Conservation (phyloP, 2,329 filamentous ascomycete species). For the Daldinia sp. region DNA sequence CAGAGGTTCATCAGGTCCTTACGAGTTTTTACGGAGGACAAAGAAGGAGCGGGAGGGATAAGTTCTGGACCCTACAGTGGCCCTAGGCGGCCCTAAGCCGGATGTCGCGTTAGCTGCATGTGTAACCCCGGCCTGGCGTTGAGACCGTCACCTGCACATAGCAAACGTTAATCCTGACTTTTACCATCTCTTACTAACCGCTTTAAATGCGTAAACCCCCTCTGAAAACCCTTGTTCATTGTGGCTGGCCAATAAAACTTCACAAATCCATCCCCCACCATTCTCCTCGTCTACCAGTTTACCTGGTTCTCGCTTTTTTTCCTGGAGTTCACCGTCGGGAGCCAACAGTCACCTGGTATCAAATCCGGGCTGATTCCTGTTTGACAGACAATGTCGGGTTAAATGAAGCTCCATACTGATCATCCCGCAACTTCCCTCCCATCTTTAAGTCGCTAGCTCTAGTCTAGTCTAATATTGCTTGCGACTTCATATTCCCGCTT, state of each 20-base stretch:
- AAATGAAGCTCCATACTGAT: constrained; percentile 18
- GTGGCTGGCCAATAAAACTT: constrained; percentile 22
- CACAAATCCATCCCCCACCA: constrained; percentile 33
- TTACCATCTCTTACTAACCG: constrained; percentile 22
- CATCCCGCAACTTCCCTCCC: constrained; percentile 8
- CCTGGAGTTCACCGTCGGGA: constrained; percentile 25
- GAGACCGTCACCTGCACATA: constrained; percentile 32
- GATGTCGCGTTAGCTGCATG: constrained; percentile 29
- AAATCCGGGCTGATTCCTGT: constrained; percentile 11
- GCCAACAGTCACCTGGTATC: constrained; percentile 24
- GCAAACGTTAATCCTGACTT: constrained; percentile 9
- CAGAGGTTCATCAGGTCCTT: constrained; percentile 13
- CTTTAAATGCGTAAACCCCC: constrained; percentile 13
- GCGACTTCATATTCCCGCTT: constrained; percentile 17
- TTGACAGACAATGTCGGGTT: constrained; percentile 4
- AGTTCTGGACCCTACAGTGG: constrained; percentile 21
- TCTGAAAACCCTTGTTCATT: constrained; percentile 14
- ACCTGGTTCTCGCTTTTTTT: constrained; percentile 15
- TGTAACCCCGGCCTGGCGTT: constrained; percentile 26
- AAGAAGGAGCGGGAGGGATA: constrained; percentile 5
- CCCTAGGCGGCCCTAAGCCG: constrained; percentile 2
- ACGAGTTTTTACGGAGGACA: too few relatives aligned
- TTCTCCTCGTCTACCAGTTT: constrained; percentile 21
- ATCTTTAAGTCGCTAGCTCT: constrained; percentile 22
- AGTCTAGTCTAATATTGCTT: constrained; percentile 13